These are phyloP conservation scores for Neocallimastix lanati DNA, from an alignment of 192 early-diverging fungal genomes.

Conservation along the genomic window DNA sequence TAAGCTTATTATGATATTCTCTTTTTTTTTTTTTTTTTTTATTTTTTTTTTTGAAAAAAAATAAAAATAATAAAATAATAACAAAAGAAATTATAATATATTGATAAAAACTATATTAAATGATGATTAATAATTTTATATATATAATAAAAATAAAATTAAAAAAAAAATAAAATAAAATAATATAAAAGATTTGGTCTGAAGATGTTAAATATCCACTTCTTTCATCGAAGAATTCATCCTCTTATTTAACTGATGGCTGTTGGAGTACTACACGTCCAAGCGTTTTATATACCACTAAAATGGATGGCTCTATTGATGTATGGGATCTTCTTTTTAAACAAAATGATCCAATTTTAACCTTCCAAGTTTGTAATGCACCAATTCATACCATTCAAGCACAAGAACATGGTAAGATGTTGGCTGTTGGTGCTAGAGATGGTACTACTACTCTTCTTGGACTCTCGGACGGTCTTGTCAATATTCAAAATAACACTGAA, in stretches of 20 bases:
- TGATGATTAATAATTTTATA: too few species aligned
- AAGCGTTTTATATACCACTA: slow-evolving; percentile 34
- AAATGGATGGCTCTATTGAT: slow-evolving; percentile 34
- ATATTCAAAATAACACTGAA: slow-evolving; percentile 30
- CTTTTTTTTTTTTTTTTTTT: too few species aligned
- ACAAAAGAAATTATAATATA: too few species aligned
- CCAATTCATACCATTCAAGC: slow-evolving; percentile 35
- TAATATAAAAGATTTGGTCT: slow-evolving; percentile 41
- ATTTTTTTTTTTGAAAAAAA: too few species aligned
- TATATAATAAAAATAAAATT: too few species aligned
- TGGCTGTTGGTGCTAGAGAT: slow-evolving; percentile 30
- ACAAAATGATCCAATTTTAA: slow-evolving; percentile 34
- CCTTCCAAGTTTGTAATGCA: slow-evolving; percentile 31
- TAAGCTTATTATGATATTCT: not conserved
- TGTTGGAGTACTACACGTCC: slow-evolving; percentile 38
- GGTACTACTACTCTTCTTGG: slow-evolving; percentile 32
- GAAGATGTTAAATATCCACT: slow-evolving; percentile 39
- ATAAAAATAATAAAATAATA: too few species aligned
- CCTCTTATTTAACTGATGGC: slow-evolving; percentile 30
- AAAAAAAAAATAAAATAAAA: too few species aligned
- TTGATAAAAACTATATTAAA: too few species aligned
- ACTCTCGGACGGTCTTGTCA: slow-evolving; percentile 24
- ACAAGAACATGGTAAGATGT: slow-evolving; percentile 33
- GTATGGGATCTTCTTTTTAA: slow-evolving; percentile 42
- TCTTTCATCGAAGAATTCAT: slow-evolving; percentile 25